A percentile compares a stretch with the other conserved stretches of the same genome.
phyloP scores from a whole-genome alignment of 441 rosid species.

The Kokia cookei region DNA sequence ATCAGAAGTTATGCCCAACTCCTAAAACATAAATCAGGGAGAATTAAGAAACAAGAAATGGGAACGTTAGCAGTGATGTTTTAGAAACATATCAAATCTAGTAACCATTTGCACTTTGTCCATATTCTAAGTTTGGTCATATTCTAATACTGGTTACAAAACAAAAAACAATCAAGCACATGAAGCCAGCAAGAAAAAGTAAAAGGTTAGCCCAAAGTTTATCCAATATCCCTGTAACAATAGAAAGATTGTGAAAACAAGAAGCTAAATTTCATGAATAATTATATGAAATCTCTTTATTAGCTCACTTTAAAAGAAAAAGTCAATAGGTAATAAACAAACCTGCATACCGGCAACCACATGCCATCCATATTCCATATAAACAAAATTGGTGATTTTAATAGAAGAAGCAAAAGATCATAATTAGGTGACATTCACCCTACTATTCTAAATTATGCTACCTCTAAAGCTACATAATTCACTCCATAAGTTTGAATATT shows the following conservation, averaged over 20 bases:
- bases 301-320: background rate
- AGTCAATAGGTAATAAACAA: background rate
- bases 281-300: background rate
- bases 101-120: background rate
- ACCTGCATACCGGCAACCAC: background rate
- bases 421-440: background rate
- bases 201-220: background rate
- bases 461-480: background rate
- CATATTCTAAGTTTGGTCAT: background rate
- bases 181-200: background rate
- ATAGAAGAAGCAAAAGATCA: background rate
- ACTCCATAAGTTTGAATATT: background rate
- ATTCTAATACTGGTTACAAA: background rate
- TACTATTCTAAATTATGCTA: background rate
- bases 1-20: conserved; percentile 93
- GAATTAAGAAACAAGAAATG: background rate
- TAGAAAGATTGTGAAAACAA: background rate
- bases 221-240: background rate
- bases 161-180: background rate
- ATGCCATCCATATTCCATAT: background rate
- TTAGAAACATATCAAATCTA: background rate
- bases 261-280: background rate
- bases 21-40: conserved; percentile 38
- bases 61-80: background rate
- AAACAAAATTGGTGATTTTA: background rate